Evolutionary conservation across 2,329 filamentous ascomycete species (phyloP), one percentile per base, ranked within the genome.

Genomic region (Neofusicoccum ribis): DNA sequence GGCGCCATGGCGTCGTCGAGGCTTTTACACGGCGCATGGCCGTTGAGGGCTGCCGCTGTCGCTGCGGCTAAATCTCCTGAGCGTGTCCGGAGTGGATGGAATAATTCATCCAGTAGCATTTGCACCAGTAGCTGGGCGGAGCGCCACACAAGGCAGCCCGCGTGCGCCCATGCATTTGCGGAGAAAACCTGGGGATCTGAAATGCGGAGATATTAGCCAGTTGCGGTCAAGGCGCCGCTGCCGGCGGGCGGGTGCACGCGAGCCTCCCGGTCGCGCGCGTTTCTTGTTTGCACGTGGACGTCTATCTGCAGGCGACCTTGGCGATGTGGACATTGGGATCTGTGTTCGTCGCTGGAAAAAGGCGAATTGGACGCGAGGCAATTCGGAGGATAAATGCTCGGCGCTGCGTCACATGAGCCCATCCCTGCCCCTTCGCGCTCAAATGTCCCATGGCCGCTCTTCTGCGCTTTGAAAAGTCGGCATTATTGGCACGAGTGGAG

Each of bases 61-160:
- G 31, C 1, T 62, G 59, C 59, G 59, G 59, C 59, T 62, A 62
- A 62, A 62, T 51, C 27, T 15, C 12, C 15, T 4, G 2, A 39
- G 20, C 59, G 23, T 14, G 47, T 23, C 34, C 41, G 59, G 56
- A 62, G 44, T 62, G 59, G 59, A 62, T 62, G 59, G 59, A 62
- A 51, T 41, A 62, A 62, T 43, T 62, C 7, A 8, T 14, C 15
- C 43, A 44, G 43, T n/a, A 12, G 41, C 31, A 14, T 17, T 36
- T 15, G 31, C 15, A 9, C 27, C 54, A n/a, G 39, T 20, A 44
- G 14, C 31, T 44, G 8, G 17, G 8, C 23, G 12, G 54, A 15
- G 23, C 37, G 39, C 39, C 39, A 27, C 23, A 37, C 11, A 8
- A n/a, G 15, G 43, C 31, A 41, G 14, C 49, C 23, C 54, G 15